Conservation (phyloP, 768 basidiomycete genomes). For the Tulasnella sp. region DNA sequence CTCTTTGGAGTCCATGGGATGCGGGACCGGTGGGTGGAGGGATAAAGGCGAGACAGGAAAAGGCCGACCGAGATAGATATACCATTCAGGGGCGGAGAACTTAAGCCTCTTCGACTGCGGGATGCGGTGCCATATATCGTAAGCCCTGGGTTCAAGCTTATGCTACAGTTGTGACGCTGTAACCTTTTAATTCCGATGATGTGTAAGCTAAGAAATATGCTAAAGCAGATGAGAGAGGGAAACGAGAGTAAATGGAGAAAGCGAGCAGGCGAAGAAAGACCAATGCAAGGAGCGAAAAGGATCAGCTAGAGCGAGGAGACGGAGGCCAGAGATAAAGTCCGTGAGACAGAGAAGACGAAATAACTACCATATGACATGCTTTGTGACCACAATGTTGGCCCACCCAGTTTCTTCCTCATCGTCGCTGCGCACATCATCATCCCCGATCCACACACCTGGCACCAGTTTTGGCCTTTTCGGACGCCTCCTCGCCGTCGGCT, state of each 20-base stretch:
- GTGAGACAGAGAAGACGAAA: neutral
- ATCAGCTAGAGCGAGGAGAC: neutral
- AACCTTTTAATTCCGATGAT: no score
- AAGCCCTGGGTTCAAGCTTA: no score
- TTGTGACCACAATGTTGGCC: slow-evolving; percentile 9
- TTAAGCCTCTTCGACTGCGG: no score
- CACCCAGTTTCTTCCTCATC: slow-evolving; percentile 6
- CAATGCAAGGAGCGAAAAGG: neutral
- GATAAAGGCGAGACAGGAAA: no score
- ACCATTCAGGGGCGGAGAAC: no score
- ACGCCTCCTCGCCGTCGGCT: neutral
- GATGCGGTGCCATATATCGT: no score
- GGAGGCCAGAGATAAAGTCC: neutral
- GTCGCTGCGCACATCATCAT: slow-evolving; percentile 4
- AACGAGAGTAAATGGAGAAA: neutral
- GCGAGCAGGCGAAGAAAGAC: neutral
- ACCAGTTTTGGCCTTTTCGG: slow-evolving; percentile 10
- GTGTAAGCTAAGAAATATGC: neutral
- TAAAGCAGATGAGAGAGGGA: neutral
- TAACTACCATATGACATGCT: neutral
- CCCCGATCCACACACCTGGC: slow-evolving; percentile 12
- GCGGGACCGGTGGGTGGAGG: no score
- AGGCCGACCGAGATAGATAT: no score
- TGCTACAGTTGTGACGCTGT: no score
- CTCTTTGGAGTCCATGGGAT: no score